Evolutionary conservation across 805 yeast genomes (phyloP), one percentile per base, ranked within the genome.

Genomic region (Lipomyces lipofer): DNA sequence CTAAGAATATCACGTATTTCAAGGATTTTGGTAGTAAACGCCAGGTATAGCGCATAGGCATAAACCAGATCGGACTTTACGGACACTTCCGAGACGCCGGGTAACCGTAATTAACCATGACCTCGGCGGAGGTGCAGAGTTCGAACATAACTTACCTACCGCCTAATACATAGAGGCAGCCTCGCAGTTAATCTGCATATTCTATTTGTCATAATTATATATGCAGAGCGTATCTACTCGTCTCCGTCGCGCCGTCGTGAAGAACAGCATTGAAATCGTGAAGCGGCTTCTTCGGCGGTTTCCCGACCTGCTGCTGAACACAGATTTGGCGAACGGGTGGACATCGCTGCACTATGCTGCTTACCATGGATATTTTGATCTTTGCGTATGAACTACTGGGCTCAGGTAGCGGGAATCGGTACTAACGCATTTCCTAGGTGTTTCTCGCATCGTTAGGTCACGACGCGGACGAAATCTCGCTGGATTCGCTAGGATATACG

Each of bases 261-360:
- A 75, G 32, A 90, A 88, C 48, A 83, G 84, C 56, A 72, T 80
- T 19, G 74, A 80, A 32, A 82, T 85, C 12, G 89, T 83, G 15
- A 75, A 78, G 59, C 77, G 92, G 24, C 72, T 88, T 5, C 69
- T 88, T n/a, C 74, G 78, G 49, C 75, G 89, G 35, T 84, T 76
- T 60, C 94, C 95, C 0, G 84, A 81, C 29, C 73, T 87, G 36
- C 67, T 88, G 58, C 83, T 82, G 56, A 85, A 87, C 65, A 74
- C 82, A 22, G 86, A 89, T 65, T 21, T 47, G 10, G 28, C 66
- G 21, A 82, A 84, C 64, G 96, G 96, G 1, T 88, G 96, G 96
- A 77, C 86, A 13, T 83, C 86, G 35, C 72, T 88, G 44, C 96
- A 88, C 67, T 87, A 88, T 68, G 90, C 95, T 0, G 82, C 92